Evolutionary conservation across 345 rosid species (phyloP), one percentile per base, ranked within the genome.

Genomic region (Limnanthes douglasii): DNA sequence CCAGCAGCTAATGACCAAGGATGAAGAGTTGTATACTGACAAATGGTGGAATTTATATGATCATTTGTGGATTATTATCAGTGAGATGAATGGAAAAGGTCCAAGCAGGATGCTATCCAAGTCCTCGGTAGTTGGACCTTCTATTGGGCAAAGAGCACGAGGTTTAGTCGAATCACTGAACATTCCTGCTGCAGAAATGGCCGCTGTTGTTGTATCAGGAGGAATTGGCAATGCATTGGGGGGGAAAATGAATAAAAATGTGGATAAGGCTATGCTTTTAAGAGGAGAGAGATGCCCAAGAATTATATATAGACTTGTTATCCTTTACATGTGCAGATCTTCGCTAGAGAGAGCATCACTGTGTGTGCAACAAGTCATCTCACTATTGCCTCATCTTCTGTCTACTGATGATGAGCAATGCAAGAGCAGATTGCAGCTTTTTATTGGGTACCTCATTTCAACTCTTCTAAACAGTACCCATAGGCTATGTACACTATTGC

Each of bases 171-270:
- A 88, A 57, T 88, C 97, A 8, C 54, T 88, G 39, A 88, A 88
- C 53, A 78, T 78, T 66, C 97, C 97, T 18, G 95, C 97, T 31
- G 93, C 95, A 31, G 97, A 88, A 59, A 88, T 88, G 97, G 97
- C 97, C 37, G 95, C 95, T 14, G 95, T 72, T 47, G 97, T 88
- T 64, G 94, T 78, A 10, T 75, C 97, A 8, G 97, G 97, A 53
- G 97, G 97, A 39, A 75, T 86, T 51, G 68, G 92, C 44, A 78
- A 66, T 78, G 97, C 94, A 20, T 61, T 75, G 60, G 71, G 78
- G 64, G 85, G 85, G 56, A 88, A 72, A 54, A 61, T 74, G 37
- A 71, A 57, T 61, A 82, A 72, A 75, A 71, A 31, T 31, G 70
- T 66, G 41, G 97, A 88, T 51, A 88, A 74, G 65, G 97, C 97